Base-by-base conservation (phyloP, 2,329 filamentous ascomycete genomes). In the Exophiala xenobiotica region DNA sequence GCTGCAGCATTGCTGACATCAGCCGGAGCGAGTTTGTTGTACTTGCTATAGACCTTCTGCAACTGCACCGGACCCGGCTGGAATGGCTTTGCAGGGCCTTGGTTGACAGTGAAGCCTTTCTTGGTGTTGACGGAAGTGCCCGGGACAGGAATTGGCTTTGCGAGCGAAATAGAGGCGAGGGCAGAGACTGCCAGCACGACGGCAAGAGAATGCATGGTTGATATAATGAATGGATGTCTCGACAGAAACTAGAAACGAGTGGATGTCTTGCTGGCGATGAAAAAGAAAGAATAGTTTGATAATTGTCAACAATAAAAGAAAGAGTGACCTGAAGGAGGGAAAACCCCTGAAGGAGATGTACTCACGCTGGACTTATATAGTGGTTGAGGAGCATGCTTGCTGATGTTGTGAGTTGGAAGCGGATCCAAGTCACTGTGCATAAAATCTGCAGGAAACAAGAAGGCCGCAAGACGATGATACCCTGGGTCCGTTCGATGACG, bases 21-120 rank as follows among this genome's bases (percentile, higher is more conserved):
- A 6, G 24, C 46, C 5, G 60, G 60, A n/a, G 59, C 58, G 31
- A 50, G 18, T 16, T 44, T 51, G 24, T 57, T 59, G 49, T 57
- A 62, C 33, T 62, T 62, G 35, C 35, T 46, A 49, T 58, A 62
- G 11, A 49, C 49, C 33, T 55, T 52, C 23, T 53, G 51, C 24
- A 62, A 51, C 23, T 41, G 35, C 22, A 61, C 50, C 44, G 56
- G 56, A 49, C 53, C 56, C n/a, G 54, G 45, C 27, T 57, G 56
- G 39, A 45, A 53, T 42, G 60, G 52, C 46, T 56, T 57, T 16
- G 56, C 31, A 33, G 56, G 48, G 19, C 45, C 51, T 42, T 60
- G 56, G 9, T 53, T 55, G 46, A 62, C 46, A 16, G 58, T 61
- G 49, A 61, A 59, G 35, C 57, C 59, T 38, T 46, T 57, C 48